phyloP scores from a whole-genome alignment of 768 basidiomycete species.

The Naematelia encephala region DNA sequence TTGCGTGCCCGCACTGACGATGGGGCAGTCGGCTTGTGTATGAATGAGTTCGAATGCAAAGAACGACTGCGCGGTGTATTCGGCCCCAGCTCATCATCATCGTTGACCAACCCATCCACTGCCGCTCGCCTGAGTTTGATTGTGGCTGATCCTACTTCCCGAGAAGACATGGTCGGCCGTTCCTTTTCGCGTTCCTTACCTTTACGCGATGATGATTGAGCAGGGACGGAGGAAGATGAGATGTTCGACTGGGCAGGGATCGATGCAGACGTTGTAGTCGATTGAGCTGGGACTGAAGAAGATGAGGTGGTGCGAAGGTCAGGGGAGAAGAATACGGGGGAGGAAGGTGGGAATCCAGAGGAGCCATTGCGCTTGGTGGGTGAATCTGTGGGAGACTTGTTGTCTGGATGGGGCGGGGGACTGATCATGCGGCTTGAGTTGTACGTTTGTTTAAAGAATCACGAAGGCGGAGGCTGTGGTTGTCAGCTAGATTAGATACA shows the following conservation, averaged over 20 bases:
- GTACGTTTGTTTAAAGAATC: not conserved
- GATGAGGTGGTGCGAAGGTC: too few species aligned
- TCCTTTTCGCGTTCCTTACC: slow-evolving; percentile 9
- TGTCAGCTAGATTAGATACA: not conserved
- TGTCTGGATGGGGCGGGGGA: not conserved
- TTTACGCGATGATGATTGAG: slow-evolving; percentile 11
- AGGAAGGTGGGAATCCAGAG: not conserved
- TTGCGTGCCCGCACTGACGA: too few species aligned
- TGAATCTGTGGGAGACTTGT: not conserved
- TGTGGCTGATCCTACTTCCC: slow-evolving; percentile 38
- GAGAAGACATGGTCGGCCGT: slow-evolving; percentile 2
- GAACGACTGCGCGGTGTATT: not conserved
- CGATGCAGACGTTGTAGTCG: too few species aligned
- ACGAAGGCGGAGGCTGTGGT: not conserved
- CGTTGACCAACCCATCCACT: slow-evolving; percentile 23
- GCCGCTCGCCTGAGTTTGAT: slow-evolving; percentile 31
- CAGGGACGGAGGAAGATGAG: not conserved
- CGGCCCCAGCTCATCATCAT: slow-evolving; percentile 12
- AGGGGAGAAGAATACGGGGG: too few species aligned
- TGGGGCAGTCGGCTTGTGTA: not conserved
- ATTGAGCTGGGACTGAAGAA: not conserved
- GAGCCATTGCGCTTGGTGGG: not conserved
- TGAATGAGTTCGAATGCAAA: not conserved
- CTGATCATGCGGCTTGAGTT: not conserved
- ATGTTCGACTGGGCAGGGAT: too few species aligned